Base-by-base conservation (phyloP, 2,329 filamentous ascomycete species). In the Eutypa lata region DNA sequence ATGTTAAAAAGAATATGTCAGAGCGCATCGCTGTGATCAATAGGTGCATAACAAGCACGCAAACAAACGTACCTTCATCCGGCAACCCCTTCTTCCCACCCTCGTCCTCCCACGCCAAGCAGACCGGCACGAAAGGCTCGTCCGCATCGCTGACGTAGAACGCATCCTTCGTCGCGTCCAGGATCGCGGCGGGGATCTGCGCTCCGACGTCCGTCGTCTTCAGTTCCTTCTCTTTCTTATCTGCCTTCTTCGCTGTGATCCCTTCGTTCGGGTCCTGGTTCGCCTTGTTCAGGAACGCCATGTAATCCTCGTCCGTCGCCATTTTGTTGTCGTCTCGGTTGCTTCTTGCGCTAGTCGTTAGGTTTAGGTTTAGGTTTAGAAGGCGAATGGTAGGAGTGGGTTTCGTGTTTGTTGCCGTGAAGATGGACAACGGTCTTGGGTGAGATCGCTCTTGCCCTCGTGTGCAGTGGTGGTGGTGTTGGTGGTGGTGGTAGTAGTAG, bases 71-170 rank as follows among this genome's bases (percentile, higher is more conserved):
- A 88, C 85, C 77, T 69, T 87, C 85, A 59, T 82, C 77, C 1
- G 86, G 83, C 61, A 88, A 65, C 3, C 76, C 75, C 48, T 73
- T 73, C 3, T 76, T 75, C 47, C 72, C 73, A 22, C 74, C 77
- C 18, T 67, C 71, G 57, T 79, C 78, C 19, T 76, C 70, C 73
- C 81, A 90, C 59, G 76, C 78, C 60, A 96, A 68, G 50, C 81
- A 83, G 6, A 96, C 89, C 3, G 85, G 83, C 68, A 89, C 84
- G 70, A 96, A 96, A 4, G 88, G 86, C 76, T 95, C 90, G 68
- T 96, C 91, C 28, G 90, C 84, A 54, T 96, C 92, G 56, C 88
- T 94, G 16, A 82, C 71, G 70, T 94, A 96, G 66, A 87, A 86
- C 43, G 78, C 80, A 53, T 87, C 73, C 48, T 78, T 75, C 50